Conservation (phyloP, 1,139 yeast genomes). For the Diutina siamensis region DNA sequence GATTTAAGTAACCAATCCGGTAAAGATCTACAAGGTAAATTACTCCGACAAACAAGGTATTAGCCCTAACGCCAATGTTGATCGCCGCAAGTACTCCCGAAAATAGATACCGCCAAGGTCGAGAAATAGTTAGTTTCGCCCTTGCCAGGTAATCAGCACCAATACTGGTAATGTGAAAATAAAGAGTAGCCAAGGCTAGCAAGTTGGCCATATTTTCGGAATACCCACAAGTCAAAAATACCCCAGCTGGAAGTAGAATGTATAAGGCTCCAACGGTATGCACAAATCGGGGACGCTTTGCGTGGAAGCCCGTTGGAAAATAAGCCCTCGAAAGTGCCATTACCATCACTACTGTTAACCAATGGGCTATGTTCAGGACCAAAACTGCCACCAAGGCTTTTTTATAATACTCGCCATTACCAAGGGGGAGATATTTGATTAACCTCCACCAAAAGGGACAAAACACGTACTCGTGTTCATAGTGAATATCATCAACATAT, state of each 20-base stretch:
- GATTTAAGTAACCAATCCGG: background rate
- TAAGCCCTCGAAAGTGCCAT: background rate
- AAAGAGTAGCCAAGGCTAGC: slow-evolving; percentile 50
- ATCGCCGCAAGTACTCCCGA: slow-evolving; percentile 52
- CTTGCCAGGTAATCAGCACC: background rate
- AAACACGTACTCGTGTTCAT: slow-evolving; percentile 87
- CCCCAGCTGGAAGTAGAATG: slow-evolving; percentile 66
- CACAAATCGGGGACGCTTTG: background rate
- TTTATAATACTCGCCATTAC: slow-evolving; percentile 24
- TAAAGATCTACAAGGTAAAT: slow-evolving; percentile 48
- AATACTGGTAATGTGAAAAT: slow-evolving; percentile 28
- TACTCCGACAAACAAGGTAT: slow-evolving; percentile 62
- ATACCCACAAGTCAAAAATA: slow-evolving; percentile 66
- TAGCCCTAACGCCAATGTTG: slow-evolving; percentile 60
- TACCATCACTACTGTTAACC: slow-evolving; percentile 35
- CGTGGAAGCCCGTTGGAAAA: background rate
- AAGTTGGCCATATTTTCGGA: slow-evolving; percentile 67
- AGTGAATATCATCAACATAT: slow-evolving; percentile 38
- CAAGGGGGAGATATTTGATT: slow-evolving; percentile 19
- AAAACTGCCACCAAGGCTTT: slow-evolving; percentile 32
- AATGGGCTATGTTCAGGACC: slow-evolving; percentile 44
- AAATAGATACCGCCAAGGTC: slow-evolving; percentile 21
- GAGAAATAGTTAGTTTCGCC: background rate
- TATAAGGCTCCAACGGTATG: slow-evolving; percentile 31
- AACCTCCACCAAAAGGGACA: slow-evolving; percentile 66